phyloP scores from a whole-genome alignment of 495 filamentous ascomycete genomes.

The Trichocladium antarcticum region DNA sequence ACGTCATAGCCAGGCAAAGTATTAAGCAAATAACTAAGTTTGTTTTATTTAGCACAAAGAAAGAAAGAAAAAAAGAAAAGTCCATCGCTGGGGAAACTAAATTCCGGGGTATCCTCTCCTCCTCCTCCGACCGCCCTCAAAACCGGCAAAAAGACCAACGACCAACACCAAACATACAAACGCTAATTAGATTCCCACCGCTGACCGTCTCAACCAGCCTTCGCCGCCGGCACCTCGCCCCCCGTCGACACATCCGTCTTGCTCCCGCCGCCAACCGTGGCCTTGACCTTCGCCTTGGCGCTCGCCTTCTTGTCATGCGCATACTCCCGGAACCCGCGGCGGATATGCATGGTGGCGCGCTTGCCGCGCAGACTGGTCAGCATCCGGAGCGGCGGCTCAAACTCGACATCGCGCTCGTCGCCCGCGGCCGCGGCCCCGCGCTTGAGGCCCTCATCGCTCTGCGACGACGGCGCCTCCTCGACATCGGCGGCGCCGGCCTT shows the following conservation, averaged over 20 bases:
- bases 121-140: too few relatives aligned
- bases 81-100: too few relatives aligned
- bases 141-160: too few relatives aligned
- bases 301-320: constrained; percentile 23
- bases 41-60: too few relatives aligned
- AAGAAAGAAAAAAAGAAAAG: too few relatives aligned
- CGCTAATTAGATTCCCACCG: too few relatives aligned
- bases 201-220: too few relatives aligned
- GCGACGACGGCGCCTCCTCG: background rate
- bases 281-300: constrained; percentile 12
- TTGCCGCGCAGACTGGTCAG: constrained; percentile 19
- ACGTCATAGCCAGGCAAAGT: too few relatives aligned
- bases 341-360: constrained; percentile 15
- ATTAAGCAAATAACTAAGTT: too few relatives aligned
- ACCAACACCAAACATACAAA: too few relatives aligned
- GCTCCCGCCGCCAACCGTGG: background rate
- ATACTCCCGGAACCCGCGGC: constrained; percentile 19
- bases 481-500: background rate
- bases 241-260: background rate
- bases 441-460: background rate
- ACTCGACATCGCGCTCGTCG: constrained; percentile 3
- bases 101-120: too few relatives aligned
- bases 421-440: background rate
- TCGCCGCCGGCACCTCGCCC: background rate
- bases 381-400: constrained; percentile 11